These are phyloP conservation scores for Kodamaea fukazawae DNA, from an alignment of 805 yeast species.

Conservation along the genomic window DNA sequence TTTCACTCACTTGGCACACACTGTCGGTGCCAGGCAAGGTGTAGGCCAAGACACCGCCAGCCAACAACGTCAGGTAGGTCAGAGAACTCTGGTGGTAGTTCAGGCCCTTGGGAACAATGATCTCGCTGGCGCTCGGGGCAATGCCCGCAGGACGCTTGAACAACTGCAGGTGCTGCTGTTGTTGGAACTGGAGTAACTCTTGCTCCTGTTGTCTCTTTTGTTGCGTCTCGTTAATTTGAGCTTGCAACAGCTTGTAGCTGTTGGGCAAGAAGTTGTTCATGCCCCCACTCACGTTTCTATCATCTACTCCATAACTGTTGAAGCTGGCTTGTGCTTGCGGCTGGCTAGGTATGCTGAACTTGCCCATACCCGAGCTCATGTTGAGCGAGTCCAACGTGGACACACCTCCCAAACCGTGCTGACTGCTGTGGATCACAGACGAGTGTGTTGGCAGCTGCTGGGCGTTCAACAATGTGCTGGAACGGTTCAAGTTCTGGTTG, in stretches of 20 bases:
- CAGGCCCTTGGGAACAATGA: conserved; percentile 13
- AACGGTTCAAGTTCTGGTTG: conserved; percentile 1
- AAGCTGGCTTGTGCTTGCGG: not conserved
- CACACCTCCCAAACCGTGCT: conserved; percentile 1
- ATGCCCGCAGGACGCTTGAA: conserved; percentile 11
- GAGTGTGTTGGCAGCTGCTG: conserved; percentile 1
- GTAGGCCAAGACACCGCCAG: conserved; percentile 41
- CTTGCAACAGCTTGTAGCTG: conserved; percentile 16
- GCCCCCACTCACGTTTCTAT: not conserved
- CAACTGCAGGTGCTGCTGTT: conserved; percentile 17
- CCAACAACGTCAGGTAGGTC: conserved; percentile 33
- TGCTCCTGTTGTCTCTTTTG: conserved; percentile 15
- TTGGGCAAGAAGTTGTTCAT: conserved; percentile 11
- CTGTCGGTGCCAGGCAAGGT: conserved; percentile 17
- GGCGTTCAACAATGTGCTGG: not conserved
- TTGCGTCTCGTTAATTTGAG: conserved; percentile 16
- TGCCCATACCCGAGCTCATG: conserved; percentile 6
- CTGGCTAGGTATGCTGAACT: conserved; percentile 7
- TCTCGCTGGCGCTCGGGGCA: conserved; percentile 13
- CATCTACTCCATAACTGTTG: conserved; percentile 3
- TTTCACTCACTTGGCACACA: conserved; percentile 20
- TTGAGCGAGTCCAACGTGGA: conserved; percentile 4
- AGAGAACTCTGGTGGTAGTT: conserved; percentile 32
- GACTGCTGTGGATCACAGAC: conserved; percentile 4
- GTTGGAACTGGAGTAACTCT: conserved; percentile 16